Conservation (phyloP, 257 asterid genomes). For the Solanum pennellii region DNA sequence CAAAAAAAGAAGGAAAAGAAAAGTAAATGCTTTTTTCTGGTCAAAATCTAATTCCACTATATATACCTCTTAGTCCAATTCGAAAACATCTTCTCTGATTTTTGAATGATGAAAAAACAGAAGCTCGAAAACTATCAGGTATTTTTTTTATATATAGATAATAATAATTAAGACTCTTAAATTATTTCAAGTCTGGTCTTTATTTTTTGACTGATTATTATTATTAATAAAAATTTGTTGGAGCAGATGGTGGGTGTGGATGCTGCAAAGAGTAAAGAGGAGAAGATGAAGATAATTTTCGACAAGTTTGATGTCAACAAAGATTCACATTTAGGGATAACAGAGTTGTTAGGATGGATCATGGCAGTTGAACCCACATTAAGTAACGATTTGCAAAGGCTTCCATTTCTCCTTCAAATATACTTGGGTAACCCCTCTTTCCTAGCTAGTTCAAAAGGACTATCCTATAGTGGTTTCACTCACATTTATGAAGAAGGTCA, state of each 20-base stretch:
- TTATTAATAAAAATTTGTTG: no score
- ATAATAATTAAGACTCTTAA: no score
- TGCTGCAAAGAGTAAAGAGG: neutral
- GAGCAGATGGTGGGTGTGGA: neutral
- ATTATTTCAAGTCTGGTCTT: no score
- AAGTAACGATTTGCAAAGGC: neutral
- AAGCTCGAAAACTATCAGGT: no score
- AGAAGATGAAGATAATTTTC: neutral
- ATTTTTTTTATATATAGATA: no score
- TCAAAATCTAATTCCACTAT: no score
- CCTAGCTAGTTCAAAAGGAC: neutral
- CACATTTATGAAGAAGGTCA: neutral
- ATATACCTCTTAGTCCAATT: no score
- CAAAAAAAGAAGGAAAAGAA: no score
- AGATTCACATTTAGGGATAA: neutral
- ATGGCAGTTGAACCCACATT: neutral
- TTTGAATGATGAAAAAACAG: no score
- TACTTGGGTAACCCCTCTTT: neutral
- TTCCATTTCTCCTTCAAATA: neutral
- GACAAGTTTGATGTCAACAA: neutral
- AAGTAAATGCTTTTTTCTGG: no score
- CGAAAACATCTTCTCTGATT: no score
- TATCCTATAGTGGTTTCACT: neutral
- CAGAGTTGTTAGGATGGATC: neutral
- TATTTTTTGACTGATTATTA: no score